These are phyloP conservation scores for Globisporangium megalacanthum DNA, from an alignment of 352 stramenopile genomes.

Conservation along the genomic window DNA sequence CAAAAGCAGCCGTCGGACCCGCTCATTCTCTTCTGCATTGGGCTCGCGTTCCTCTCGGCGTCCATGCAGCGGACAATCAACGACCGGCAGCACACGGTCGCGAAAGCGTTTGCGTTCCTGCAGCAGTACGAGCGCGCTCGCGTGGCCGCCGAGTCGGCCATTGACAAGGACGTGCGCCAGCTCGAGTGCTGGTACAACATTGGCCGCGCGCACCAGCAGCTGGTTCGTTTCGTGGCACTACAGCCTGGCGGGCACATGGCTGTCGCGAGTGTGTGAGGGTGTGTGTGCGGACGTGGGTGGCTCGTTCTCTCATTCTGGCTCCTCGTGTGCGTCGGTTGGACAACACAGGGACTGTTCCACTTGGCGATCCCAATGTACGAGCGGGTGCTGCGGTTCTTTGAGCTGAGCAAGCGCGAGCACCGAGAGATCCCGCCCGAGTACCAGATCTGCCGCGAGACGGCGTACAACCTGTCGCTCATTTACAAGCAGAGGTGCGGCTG, in stretches of 20 bases:
- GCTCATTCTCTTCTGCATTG: constrained; percentile 82
- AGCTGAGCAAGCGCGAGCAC: constrained; percentile 41
- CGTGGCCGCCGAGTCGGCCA: constrained; percentile 35
- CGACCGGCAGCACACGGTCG: constrained; percentile 76
- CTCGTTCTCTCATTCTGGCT: not conserved
- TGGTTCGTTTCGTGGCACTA: constrained; percentile 54
- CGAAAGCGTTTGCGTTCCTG: constrained; percentile 82
- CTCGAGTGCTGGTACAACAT: constrained; percentile 87
- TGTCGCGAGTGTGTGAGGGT: not conserved
- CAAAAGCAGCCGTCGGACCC: constrained; percentile 69
- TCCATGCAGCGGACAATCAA: constrained; percentile 87
- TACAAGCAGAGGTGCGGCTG: constrained; percentile 74
- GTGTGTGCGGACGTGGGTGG: not conserved
- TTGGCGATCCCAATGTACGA: constrained; percentile 87
- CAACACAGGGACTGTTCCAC: constrained; percentile 67
- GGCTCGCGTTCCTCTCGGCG: constrained; percentile 73
- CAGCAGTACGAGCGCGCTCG: constrained; percentile 75
- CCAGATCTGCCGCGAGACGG: constrained; percentile 71
- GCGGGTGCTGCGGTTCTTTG: constrained; percentile 75
- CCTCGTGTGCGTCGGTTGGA: not conserved
- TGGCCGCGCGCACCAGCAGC: constrained; percentile 76
- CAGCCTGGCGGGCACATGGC: not conserved
- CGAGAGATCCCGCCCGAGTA: constrained; percentile 57
- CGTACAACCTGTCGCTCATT: constrained; percentile 87
- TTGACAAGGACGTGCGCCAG: constrained; percentile 57